phyloP scores from a whole-genome alignment of 2,329 filamentous ascomycete genomes.

The Fusarium hostae region DNA sequence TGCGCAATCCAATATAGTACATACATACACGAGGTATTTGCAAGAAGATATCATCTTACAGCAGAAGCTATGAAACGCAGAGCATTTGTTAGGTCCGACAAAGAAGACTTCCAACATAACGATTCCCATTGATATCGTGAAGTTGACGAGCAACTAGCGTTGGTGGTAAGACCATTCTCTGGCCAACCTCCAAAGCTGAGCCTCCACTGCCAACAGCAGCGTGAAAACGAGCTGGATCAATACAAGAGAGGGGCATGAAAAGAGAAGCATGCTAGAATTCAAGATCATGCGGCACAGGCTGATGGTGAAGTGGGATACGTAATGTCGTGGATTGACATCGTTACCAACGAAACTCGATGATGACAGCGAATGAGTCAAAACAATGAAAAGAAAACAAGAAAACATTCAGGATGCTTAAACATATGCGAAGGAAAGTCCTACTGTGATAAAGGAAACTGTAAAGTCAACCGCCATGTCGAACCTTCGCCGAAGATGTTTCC shows the following conservation, averaged over 20 bases:
- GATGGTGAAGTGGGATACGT: neutral
- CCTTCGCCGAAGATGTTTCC: neutral
- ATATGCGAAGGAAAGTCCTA: neutral
- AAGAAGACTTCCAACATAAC: neutral
- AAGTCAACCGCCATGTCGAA: neutral
- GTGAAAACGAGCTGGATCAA: neutral
- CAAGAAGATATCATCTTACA: too few relatives aligned
- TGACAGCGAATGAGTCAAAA: neutral
- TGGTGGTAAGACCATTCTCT: neutral
- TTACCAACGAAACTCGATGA: neutral
- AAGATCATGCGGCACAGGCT: neutral
- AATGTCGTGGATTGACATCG: neutral
- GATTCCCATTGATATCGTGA: neutral
- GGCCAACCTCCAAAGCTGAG: neutral
- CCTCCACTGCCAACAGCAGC: neutral
- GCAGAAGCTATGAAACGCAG: too few relatives aligned
- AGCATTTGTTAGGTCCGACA: too few relatives aligned
- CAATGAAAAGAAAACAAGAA: too few relatives aligned
- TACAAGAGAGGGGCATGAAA: neutral
- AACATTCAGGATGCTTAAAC: neutral
- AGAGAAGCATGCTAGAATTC: neutral
- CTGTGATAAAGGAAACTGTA: neutral
- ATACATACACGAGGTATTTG: too few relatives aligned
- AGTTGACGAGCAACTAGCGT: neutral
- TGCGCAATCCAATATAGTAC: neutral